Evolutionary conservation across 23 red algal genomes (phyloP).

Genomic region (Gracilaria domingensis): DNA sequence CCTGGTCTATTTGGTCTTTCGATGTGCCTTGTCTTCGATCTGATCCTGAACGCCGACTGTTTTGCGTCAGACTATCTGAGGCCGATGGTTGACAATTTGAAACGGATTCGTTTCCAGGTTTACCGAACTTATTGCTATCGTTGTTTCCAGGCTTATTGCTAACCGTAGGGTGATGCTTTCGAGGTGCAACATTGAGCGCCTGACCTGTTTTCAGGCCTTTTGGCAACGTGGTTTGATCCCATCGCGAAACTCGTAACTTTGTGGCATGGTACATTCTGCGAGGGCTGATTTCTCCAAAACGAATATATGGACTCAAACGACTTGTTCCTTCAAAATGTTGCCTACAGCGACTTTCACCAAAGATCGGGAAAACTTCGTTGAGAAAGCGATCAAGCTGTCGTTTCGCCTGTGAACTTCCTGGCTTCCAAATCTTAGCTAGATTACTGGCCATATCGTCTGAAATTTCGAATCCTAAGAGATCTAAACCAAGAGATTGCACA

Average conservation of each 20-base stretch:
- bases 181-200: not conserved
- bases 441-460: constrained; percentile 30
- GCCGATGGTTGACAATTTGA: not conserved
- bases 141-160: not conserved
- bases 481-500: constrained; percentile 47
- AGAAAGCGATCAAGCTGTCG: constrained; percentile 78
- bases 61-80: not conserved
- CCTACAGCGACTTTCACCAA: constrained; percentile 78
- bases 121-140: constrained; percentile 16
- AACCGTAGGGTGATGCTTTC: not conserved
- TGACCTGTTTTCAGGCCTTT: not conserved
- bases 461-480: constrained; percentile 64
- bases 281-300: constrained; percentile 97
- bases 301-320: constrained; percentile 86
- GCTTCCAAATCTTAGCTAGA: constrained; percentile 71
- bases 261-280: constrained; percentile 83
- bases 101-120: not conserved
- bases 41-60: not conserved
- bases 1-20: not conserved
- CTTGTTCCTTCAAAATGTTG: constrained; percentile 67
- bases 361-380: constrained; percentile 72
- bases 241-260: constrained; percentile 53
- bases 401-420: constrained; percentile 74
- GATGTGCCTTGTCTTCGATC: not conserved
- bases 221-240: constrained; percentile 22